phyloP scores from a whole-genome alignment of 257 asterid species.

The Parsonsia alboflavescens region DNA sequence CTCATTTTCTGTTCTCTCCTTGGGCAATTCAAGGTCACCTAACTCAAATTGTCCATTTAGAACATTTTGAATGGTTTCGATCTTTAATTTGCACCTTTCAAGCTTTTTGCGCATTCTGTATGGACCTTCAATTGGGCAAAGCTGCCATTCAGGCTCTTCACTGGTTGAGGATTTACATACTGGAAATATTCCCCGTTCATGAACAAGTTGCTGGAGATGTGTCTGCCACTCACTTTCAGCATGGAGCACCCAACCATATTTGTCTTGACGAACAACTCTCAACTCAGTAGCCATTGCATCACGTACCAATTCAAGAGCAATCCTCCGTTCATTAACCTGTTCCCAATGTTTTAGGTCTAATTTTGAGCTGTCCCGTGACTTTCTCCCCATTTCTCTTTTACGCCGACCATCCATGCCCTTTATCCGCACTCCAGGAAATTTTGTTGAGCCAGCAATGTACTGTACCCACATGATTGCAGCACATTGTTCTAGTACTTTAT shows the following conservation, averaged over 20 bases:
- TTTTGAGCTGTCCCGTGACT: slow-evolving; percentile 61
- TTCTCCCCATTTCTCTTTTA: slow-evolving; percentile 79
- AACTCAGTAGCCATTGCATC: slow-evolving; percentile 94
- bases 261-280: slow-evolving; percentile 97
- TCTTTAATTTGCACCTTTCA: slow-evolving; percentile 70
- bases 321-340: slow-evolving; percentile 86
- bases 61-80: slow-evolving; percentile 71
- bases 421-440: slow-evolving; percentile 93
- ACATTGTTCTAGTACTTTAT: slow-evolving; percentile 78
- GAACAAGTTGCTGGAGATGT: slow-evolving; percentile 93
- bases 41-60: slow-evolving; percentile 55
- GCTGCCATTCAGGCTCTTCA: slow-evolving; percentile 83
- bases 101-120: slow-evolving; percentile 96
- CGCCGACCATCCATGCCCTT: slow-evolving; percentile 95
- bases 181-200: slow-evolving; percentile 92
- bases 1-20: slow-evolving; percentile 62
- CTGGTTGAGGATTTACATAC: slow-evolving; percentile 44
- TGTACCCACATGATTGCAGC: slow-evolving; percentile 97
- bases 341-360: slow-evolving; percentile 88
- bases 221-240: slow-evolving; percentile 99
- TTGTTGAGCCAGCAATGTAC: slow-evolving; percentile 81
- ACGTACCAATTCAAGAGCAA: slow-evolving; percentile 90
- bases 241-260: slow-evolving; percentile 99
- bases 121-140: slow-evolving; percentile 99
- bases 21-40: slow-evolving; percentile 55